Conservation (phyloP, 2,329 filamentous ascomycete genomes). For the Calonectria henricotiae region DNA sequence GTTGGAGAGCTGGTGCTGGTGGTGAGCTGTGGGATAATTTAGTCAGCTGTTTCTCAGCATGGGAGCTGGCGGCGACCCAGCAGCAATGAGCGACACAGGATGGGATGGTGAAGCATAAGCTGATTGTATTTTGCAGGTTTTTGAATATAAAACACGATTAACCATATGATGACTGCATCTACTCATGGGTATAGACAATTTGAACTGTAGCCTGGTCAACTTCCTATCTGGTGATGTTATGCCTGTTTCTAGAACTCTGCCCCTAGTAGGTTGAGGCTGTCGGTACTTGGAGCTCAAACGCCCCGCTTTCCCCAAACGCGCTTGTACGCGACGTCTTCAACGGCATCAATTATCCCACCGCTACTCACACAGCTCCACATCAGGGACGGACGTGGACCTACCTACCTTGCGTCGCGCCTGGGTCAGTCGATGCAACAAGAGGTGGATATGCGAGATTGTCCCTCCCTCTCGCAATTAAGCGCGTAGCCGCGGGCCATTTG, state of each 20-base stretch:
- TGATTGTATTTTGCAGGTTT: not conserved
- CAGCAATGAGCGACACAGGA: not conserved
- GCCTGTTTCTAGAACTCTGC: not conserved
- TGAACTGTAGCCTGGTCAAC: not conserved
- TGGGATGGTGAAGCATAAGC: not conserved
- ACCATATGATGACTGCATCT: not conserved
- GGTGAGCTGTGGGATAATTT: slow-evolving; percentile 29
- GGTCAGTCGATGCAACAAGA: not conserved
- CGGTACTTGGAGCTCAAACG: not conserved
- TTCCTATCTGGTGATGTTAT: slow-evolving; percentile 3
- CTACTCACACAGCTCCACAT: slow-evolving; percentile 1
- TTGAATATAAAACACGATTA: not conserved
- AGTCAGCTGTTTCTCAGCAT: slow-evolving; percentile 31
- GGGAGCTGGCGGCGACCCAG: not conserved
- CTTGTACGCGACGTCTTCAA: slow-evolving; percentile 1
- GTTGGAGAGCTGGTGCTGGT: slow-evolving; percentile 7
- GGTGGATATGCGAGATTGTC: not conserved
- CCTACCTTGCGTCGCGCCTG: not conserved
- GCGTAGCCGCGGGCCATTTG: not conserved
- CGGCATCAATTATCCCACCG: not conserved
- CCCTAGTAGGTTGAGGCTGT: not conserved
- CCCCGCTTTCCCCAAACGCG: slow-evolving; percentile 26
- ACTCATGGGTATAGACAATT: not conserved
- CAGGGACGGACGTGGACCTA: not conserved
- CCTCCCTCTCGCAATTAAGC: not conserved